A percentile compares a stretch with the other conserved stretches of the same genome.
These are phyloP conservation scores for Aspergillus sergii DNA, from an alignment of 2,329 filamentous ascomycete species.

Conservation along the genomic window DNA sequence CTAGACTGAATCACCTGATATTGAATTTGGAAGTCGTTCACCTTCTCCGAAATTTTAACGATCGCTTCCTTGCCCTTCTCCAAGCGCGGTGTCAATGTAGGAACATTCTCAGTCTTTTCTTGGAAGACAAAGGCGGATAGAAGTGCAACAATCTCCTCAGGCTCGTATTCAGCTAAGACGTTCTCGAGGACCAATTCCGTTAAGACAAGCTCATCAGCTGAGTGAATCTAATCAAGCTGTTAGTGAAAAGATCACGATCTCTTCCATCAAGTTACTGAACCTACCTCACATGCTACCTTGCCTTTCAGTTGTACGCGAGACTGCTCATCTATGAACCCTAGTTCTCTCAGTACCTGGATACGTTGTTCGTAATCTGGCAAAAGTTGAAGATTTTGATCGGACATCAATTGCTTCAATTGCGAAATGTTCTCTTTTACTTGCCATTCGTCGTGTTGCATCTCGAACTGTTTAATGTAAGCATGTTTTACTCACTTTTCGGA, in stretches of 20 bases:
- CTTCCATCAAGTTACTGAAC: slow-evolving; percentile 6
- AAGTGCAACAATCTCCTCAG: slow-evolving; percentile 92
- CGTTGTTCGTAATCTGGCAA: slow-evolving; percentile 96
- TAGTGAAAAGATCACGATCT: slow-evolving; percentile 7
- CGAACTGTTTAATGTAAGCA: slow-evolving; percentile 62
- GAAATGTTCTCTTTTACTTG: slow-evolving; percentile 91
- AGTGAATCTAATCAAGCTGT: slow-evolving; percentile 67
- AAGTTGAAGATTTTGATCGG: slow-evolving; percentile 93
- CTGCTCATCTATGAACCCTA: slow-evolving; percentile 86
- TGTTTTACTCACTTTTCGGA: background rate
- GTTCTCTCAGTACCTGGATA: slow-evolving; percentile 85
- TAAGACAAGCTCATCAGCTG: slow-evolving; percentile 91
- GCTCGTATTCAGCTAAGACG: slow-evolving; percentile 90
- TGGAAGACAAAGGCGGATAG: slow-evolving; percentile 96
- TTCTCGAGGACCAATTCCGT: slow-evolving; percentile 97
- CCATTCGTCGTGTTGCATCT: slow-evolving; percentile 97
- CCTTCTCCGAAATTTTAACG: slow-evolving; percentile 85
- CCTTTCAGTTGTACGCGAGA: slow-evolving; percentile 92
- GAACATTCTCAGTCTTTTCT: slow-evolving; percentile 84
- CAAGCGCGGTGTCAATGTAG: slow-evolving; percentile 78
- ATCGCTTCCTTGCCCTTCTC: slow-evolving; percentile 84
- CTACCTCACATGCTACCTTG: slow-evolving; percentile 89
- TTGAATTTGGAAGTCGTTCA: slow-evolving; percentile 84
- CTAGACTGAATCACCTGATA: slow-evolving; percentile 89
- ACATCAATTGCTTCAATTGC: slow-evolving; percentile 83